A percentile compares a stretch with the other conserved stretches of the same genome.
These are phyloP conservation scores for Dryas drummondii DNA, from an alignment of 306 rosid species.

Conservation along the genomic window DNA sequence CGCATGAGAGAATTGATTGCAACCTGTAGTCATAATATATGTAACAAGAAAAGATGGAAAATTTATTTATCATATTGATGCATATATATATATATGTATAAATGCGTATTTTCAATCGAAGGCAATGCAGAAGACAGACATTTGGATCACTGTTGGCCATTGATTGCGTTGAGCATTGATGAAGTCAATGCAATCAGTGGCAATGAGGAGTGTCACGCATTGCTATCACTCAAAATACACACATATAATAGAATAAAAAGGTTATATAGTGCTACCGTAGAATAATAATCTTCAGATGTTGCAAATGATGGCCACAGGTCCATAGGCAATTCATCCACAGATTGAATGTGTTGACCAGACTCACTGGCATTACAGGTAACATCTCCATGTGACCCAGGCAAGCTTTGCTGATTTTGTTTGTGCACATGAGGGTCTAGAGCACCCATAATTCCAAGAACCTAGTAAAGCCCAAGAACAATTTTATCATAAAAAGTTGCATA, in stretches of 20 bases:
- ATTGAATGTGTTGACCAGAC: constrained; percentile 87
- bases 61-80: background rate
- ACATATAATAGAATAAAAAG: constrained; percentile 19
- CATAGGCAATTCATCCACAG: constrained; percentile 78
- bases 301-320: constrained; percentile 98
- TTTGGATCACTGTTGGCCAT: background rate
- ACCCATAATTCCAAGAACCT: constrained; percentile 99
- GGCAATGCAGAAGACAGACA: background rate
- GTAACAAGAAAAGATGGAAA: background rate
- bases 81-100: background rate
- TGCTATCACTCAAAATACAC: background rate
- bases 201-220: background rate
- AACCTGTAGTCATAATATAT: constrained; percentile 51
- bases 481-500: background rate
- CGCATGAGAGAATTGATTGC: constrained; percentile 97
- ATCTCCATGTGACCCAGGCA: constrained; percentile 87
- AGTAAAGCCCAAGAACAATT: constrained; percentile 26
- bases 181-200: background rate
- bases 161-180: background rate
- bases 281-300: constrained; percentile 88
- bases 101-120: background rate
- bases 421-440: constrained; percentile 97
- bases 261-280: constrained; percentile 55
- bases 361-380: constrained; percentile 77
- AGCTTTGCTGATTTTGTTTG: constrained; percentile 73